Evolutionary conservation across 768 basidiomycete species (phyloP).

Genomic region (Austroboletus festivus): DNA sequence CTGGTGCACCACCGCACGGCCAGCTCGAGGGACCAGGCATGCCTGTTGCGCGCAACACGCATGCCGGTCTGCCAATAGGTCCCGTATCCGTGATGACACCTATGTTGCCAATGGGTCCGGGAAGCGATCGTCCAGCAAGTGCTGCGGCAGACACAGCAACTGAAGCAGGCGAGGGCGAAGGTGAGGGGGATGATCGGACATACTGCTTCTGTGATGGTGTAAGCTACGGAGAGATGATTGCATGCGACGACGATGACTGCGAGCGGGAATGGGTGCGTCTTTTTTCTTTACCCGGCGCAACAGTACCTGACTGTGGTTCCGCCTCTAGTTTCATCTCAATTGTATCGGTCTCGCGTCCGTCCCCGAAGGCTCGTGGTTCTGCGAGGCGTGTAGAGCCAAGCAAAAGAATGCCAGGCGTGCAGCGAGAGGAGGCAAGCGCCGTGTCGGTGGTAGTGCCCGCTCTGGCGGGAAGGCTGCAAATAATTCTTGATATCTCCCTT

Average conservation of each 20-base stretch:
- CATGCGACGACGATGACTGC: conserved; percentile 80
- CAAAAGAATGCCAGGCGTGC: conserved; percentile 49
- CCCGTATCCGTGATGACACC: conserved; percentile 24
- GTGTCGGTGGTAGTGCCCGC: conserved; percentile 35
- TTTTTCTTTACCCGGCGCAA: conserved; percentile 3
- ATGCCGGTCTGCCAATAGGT: conserved; percentile 21
- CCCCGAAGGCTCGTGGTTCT: conserved; percentile 76
- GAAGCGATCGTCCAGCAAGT: conserved; percentile 34
- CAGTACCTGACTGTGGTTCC: conserved; percentile 13
- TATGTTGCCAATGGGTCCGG: conserved; percentile 21
- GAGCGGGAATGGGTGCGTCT: conserved; percentile 83
- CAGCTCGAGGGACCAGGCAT: conserved; percentile 77
- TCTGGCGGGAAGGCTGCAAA: conserved; percentile 30
- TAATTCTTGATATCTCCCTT: conserved; percentile 22
- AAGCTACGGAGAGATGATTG: conserved; percentile 94
- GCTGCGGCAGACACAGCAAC: conserved; percentile 39
- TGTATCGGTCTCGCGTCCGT: conserved; percentile 67
- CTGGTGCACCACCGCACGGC: conserved; percentile 44
- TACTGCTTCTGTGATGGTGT: conserved; percentile 86
- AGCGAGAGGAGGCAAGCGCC: conserved; percentile 51
- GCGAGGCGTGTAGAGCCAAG: conserved; percentile 61
- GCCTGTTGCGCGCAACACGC: conserved; percentile 55
- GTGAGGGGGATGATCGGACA: conserved; percentile 53
- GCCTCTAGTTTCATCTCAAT: conserved; percentile 68
- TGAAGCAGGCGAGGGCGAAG: conserved; percentile 51